These are phyloP conservation scores for Rhodotorula sp. DNA, from an alignment of 1,284 basidiomycete species.

Conservation along the genomic window DNA sequence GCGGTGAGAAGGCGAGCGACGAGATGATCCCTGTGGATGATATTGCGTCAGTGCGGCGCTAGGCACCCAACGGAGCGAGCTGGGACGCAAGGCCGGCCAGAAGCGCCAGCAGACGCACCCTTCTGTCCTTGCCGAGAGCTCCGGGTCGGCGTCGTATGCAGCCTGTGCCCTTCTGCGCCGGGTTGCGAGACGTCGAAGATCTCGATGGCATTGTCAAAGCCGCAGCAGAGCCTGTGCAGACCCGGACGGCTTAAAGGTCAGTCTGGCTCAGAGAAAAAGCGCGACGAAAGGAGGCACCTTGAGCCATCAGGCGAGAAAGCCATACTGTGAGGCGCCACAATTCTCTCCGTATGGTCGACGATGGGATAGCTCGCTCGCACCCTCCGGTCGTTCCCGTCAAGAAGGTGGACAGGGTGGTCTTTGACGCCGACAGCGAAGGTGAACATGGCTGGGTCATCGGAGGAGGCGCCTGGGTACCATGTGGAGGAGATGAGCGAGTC, in stretches of 20 bases:
- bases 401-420: conserved; percentile 36
- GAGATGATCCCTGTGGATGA: conserved; percentile 70
- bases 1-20: conserved; percentile 65
- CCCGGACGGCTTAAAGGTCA: neutral
- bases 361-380: conserved; percentile 81
- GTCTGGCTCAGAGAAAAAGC: neutral
- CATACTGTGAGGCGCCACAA: conserved; percentile 77
- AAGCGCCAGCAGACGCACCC: conserved; percentile 54
- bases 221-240: conserved; percentile 71
- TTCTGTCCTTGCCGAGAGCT: conserved; percentile 79
- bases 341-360: conserved; percentile 82
- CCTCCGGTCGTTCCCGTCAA: conserved; percentile 28
- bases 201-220: conserved; percentile 84
- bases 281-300: conserved; percentile 55
- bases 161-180: conserved; percentile 63
- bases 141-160: conserved; percentile 71
- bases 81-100: neutral
- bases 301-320: conserved; percentile 68
- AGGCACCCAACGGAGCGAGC: no score
- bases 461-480: conserved; percentile 36
- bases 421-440: conserved; percentile 36
- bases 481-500: conserved; percentile 35
- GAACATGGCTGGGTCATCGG: conserved; percentile 29
- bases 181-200: conserved; percentile 74
- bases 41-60: no score